These are phyloP conservation scores for Colletotrichum navitas DNA, from an alignment of 2,329 filamentous ascomycete species.

Conservation along the genomic window DNA sequence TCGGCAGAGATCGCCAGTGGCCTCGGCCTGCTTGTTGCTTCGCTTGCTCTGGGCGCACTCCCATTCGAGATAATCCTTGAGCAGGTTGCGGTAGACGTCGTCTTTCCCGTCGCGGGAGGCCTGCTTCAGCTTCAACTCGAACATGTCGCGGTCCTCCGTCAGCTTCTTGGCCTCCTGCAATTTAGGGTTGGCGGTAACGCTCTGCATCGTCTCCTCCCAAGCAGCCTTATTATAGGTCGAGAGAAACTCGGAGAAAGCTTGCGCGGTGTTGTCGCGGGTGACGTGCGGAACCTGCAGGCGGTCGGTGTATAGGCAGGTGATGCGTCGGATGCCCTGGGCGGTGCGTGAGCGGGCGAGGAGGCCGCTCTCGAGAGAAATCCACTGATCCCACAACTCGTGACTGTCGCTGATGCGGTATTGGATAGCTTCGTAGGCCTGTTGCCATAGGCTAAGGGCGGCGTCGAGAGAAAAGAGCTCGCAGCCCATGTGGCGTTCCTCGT, in stretches of 20 bases:
- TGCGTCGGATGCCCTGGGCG: constrained; percentile 69
- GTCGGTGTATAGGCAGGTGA: constrained; percentile 77
- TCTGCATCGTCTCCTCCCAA: constrained; percentile 82
- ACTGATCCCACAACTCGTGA: constrained; percentile 83
- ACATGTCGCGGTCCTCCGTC: constrained; percentile 73
- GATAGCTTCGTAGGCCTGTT: constrained; percentile 77
- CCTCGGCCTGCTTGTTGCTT: constrained; percentile 60
- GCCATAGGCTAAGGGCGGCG: constrained; percentile 75
- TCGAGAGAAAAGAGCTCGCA: constrained; percentile 79
- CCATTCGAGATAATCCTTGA: constrained; percentile 85
- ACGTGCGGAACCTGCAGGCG: constrained; percentile 80
- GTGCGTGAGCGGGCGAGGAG: constrained; percentile 70
- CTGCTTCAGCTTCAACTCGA: constrained; percentile 74
- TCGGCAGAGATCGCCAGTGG: constrained; percentile 65
- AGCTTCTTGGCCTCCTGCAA: constrained; percentile 74
- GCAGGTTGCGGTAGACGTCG: constrained; percentile 63
- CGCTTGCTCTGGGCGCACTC: constrained; percentile 76
- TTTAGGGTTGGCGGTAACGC: constrained; percentile 66
- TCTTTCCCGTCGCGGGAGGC: constrained; percentile 69
- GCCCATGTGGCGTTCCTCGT: constrained; percentile 77
- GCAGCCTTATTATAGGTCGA: constrained; percentile 76
- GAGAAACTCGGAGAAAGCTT: constrained; percentile 80
- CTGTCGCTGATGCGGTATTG: constrained; percentile 83
- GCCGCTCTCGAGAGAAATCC: constrained; percentile 78
- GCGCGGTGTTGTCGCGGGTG: constrained; percentile 80